Evolutionary conservation across 129 eudicot genomes (phyloP).

Genomic region (Escallonia herrerae): DNA sequence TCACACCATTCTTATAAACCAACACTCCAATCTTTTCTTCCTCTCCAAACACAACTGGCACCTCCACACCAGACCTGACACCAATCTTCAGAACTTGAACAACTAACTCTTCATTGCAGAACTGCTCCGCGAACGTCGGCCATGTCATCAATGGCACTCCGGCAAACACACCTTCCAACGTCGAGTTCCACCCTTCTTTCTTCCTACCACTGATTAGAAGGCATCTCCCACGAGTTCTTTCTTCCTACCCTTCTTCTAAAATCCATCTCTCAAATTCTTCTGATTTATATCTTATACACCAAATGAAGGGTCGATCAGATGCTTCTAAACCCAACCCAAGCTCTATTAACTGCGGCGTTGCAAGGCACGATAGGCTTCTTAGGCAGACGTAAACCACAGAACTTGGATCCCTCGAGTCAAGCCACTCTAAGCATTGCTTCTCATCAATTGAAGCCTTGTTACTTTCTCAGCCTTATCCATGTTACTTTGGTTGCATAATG

Average conservation of each 20-base stretch:
- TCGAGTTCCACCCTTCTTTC: constrained; percentile 62
- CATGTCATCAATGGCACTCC: constrained; percentile 51
- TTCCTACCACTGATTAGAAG: constrained; percentile 38
- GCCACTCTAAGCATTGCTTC: constrained; percentile 39
- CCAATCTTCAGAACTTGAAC: constrained; percentile 38
- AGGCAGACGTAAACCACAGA: constrained; percentile 47
- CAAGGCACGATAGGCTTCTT: constrained; percentile 39
- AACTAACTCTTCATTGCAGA: constrained; percentile 36
- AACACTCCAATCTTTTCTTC: constrained; percentile 21
- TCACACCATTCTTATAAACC: constrained; percentile 28
- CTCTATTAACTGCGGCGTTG: constrained; percentile 40
- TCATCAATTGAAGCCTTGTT: constrained; percentile 33
- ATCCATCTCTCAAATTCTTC: constrained; percentile 34
- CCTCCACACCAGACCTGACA: constrained; percentile 30
- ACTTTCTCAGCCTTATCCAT: constrained; percentile 32
- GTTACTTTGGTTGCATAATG: constrained; percentile 28
- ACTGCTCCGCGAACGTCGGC: constrained; percentile 61
- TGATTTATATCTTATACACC: constrained; percentile 28
- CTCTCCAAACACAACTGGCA: constrained; percentile 23
- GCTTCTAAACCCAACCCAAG: constrained; percentile 45
- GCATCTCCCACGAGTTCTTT: constrained; percentile 36
- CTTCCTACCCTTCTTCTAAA: constrained; percentile 32
- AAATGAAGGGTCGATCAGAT: constrained; percentile 39
- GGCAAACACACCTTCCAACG: constrained; percentile 40
- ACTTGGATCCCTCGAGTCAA: constrained; percentile 20